Evolutionary conservation across 176 grass and related monocot genomes (phyloP).

Genomic region (Oryza officinalis): DNA sequence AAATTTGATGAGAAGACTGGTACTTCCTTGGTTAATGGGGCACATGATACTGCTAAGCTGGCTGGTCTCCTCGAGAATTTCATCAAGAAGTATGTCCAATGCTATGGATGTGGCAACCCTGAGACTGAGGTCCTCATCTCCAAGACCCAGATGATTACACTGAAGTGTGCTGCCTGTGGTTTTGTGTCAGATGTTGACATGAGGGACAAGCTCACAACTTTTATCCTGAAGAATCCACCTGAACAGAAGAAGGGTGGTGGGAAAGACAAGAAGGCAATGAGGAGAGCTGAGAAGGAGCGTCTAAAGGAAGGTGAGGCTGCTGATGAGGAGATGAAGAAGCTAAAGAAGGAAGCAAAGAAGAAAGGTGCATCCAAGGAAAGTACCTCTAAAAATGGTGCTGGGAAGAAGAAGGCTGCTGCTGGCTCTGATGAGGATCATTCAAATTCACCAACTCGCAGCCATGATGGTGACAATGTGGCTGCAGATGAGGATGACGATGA

Average conservation of each 20-base stretch:
- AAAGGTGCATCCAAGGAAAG: conserved; percentile 31
- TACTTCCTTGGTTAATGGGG: conserved; percentile 73
- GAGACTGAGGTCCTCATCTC: conserved; percentile 89
- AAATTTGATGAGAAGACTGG: conserved; percentile 79
- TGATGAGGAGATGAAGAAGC: conserved; percentile 86
- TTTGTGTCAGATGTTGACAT: conserved; percentile 88
- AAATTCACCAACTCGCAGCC: conserved; percentile 48
- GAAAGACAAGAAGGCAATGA: conserved; percentile 83
- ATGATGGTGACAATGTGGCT: conserved; percentile 46
- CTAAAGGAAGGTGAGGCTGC: conserved; percentile 85
- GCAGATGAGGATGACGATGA: conserved; percentile 37
- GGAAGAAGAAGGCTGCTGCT: conserved; percentile 26
- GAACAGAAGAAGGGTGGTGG: conserved; percentile 73
- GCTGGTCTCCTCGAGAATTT: conserved; percentile 88
- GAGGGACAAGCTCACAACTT: conserved; percentile 77
- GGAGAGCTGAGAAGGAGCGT: conserved; percentile 88
- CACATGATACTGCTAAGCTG: conserved; percentile 84
- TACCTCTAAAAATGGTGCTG: not conserved
- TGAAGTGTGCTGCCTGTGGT: conserved; percentile 94
- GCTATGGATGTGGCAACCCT: conserved; percentile 77
- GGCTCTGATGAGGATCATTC: conserved; percentile 74
- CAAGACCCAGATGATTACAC: conserved; percentile 64
- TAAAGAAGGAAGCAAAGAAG: conserved; percentile 82
- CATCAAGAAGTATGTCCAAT: conserved; percentile 94
- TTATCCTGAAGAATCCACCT: conserved; percentile 85